These are phyloP conservation scores for Penicillium italicum DNA, from an alignment of 2,329 filamentous ascomycete species.

Conservation along the genomic window DNA sequence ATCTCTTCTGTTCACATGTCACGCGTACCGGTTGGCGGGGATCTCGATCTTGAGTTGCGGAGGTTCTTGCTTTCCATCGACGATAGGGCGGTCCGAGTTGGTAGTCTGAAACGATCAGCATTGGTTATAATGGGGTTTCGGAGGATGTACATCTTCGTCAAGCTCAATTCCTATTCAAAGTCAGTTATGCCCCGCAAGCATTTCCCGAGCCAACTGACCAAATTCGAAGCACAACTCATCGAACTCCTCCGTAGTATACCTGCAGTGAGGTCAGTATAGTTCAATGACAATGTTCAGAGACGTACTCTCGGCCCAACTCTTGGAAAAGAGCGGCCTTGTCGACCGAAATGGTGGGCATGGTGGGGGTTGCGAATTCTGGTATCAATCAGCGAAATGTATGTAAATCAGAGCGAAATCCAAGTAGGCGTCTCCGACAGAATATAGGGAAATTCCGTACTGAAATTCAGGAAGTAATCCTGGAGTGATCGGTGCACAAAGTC, in stretches of 20 bases:
- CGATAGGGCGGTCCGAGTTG: constrained; percentile 66
- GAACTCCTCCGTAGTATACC: constrained; percentile 89
- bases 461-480: constrained; percentile 2
- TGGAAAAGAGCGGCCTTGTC: constrained; percentile 96
- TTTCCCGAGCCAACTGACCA: constrained; percentile 49
- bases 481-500: constrained; percentile 9
- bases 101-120: constrained; percentile 55
- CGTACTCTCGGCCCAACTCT: constrained; percentile 82
- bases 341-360: constrained; percentile 93
- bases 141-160: constrained; percentile 70
- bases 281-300: constrained; percentile 1
- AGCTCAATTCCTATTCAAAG: constrained; percentile 70
- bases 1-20: not conserved
- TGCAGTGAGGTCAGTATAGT: constrained; percentile 32
- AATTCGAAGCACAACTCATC: constrained; percentile 98
- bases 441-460: constrained; percentile 2
- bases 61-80: constrained; percentile 77
- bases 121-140: constrained; percentile 20
- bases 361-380: constrained; percentile 37
- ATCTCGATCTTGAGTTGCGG: constrained; percentile 98
- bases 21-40: constrained; percentile 78
- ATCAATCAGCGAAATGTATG: constrained; percentile 1
- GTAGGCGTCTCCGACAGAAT: constrained; percentile 1
- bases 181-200: constrained; percentile 32
- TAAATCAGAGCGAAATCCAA: not conserved